Percentiles rank a stretch among this genome's conserved stretches.
Conservation (phyloP, 164 flowering plant species). For the Dillenia turbinata region DNA sequence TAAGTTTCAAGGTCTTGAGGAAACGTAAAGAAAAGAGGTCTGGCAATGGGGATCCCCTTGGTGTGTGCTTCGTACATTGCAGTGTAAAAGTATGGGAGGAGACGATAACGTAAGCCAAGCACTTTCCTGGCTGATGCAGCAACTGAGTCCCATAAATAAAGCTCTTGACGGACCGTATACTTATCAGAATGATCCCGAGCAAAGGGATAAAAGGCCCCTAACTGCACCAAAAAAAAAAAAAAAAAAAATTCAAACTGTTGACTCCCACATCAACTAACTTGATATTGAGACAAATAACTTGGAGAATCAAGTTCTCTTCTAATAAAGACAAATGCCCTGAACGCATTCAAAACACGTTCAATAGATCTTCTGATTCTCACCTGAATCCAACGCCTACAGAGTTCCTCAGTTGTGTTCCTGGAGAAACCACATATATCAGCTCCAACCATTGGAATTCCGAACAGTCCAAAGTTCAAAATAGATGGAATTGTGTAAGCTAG, state of each 20-base stretch:
- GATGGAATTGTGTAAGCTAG: conserved; percentile 60
- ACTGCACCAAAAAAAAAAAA: conserved; percentile 25
- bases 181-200: conserved; percentile 64
- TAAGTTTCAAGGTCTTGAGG: conserved; percentile 57
- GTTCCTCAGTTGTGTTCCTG: conserved; percentile 60
- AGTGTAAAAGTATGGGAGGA: conserved; percentile 65
- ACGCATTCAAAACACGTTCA: too few relatives aligned
- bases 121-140: conserved; percentile 42
- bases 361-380: conserved; percentile 18
- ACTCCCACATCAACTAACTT: too few relatives aligned
- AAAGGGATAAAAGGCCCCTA: conserved; percentile 88
- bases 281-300: neutral
- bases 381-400: conserved; percentile 86
- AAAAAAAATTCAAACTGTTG: too few relatives aligned
- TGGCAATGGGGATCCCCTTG: conserved; percentile 57
- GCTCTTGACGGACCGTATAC: conserved; percentile 52
- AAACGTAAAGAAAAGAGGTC: conserved; percentile 79
- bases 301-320: too few relatives aligned
- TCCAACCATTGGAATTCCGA: conserved; percentile 90
- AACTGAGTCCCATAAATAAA: conserved; percentile 75
- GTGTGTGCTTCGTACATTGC: conserved; percentile 63
- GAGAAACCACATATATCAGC: conserved; percentile 84
- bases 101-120: conserved; percentile 43
- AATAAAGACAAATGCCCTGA: too few relatives aligned
- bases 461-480: conserved; percentile 61